Evolutionary conservation across 2,329 filamentous ascomycete genomes (phyloP).

Genomic region (Exophiala calicioides): DNA sequence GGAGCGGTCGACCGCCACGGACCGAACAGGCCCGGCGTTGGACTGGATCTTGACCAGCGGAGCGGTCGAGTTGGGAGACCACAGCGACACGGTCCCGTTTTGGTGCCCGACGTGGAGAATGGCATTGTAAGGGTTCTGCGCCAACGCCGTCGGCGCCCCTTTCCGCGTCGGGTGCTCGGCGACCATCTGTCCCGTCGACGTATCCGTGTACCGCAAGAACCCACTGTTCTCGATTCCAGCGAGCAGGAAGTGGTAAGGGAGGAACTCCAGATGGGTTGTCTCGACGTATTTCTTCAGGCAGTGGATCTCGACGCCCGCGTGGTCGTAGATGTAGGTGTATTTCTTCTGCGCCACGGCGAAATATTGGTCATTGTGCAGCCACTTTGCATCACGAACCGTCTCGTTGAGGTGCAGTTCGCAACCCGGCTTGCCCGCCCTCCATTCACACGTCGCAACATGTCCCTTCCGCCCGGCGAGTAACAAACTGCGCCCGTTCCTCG

Average conservation of each 20-base stretch:
- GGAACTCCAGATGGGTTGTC: constrained; percentile 89
- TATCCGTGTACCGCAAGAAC: constrained; percentile 90
- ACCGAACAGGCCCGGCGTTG: constrained; percentile 84
- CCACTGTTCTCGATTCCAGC: constrained; percentile 73
- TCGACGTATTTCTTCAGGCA: constrained; percentile 88
- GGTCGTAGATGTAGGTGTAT: constrained; percentile 94
- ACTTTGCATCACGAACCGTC: constrained; percentile 84
- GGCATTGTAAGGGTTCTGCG: constrained; percentile 89
- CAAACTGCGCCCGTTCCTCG: constrained; percentile 81
- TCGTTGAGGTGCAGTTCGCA: constrained; percentile 91
- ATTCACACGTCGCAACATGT: constrained; percentile 95
- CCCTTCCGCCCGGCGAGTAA: constrained; percentile 87
- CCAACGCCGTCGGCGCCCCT: constrained; percentile 78
- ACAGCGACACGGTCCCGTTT: constrained; percentile 90
- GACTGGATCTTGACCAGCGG: constrained; percentile 89
- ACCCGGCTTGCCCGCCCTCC: constrained; percentile 85
- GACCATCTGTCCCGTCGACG: constrained; percentile 86
- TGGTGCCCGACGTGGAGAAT: constrained; percentile 91
- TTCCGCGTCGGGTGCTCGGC: constrained; percentile 81
- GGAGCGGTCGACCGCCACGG: constrained; percentile 80
- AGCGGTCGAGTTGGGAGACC: constrained; percentile 87
- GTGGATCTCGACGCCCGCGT: constrained; percentile 86
- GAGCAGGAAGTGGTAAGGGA: constrained; percentile 93
- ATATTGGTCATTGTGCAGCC: constrained; percentile 89
- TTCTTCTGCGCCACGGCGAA: constrained; percentile 97